A percentile compares a stretch with the other conserved stretches of the same genome.
These are phyloP conservation scores for Ceratocystis destructans DNA, from an alignment of 2,329 filamentous ascomycete species.

Conservation along the genomic window DNA sequence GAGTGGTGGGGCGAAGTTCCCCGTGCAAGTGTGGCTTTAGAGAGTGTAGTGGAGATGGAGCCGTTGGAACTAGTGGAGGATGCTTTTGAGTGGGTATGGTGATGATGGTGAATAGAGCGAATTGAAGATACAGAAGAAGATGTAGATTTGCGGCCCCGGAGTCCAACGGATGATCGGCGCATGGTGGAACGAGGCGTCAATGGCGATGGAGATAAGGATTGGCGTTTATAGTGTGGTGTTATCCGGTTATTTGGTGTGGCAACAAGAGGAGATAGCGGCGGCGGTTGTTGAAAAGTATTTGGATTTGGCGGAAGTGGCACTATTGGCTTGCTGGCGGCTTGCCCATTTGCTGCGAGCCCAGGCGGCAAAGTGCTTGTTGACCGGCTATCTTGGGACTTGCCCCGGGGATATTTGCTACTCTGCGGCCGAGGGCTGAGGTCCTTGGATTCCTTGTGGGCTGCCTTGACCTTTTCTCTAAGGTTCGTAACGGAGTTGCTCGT, in stretches of 20 bases:
- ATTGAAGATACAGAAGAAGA: conserved; percentile 91
- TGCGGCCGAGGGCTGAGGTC: conserved; percentile 45
- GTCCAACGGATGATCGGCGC: conserved; percentile 65
- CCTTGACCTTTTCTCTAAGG: conserved; percentile 37
- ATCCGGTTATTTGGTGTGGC: conserved; percentile 15
- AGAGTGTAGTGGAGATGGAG: conserved; percentile 53
- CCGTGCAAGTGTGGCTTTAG: conserved; percentile 49
- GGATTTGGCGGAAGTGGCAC: conserved; percentile 16
- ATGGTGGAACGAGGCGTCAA: conserved; percentile 79
- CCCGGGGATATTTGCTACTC: conserved; percentile 36
- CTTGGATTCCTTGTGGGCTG: conserved; percentile 25
- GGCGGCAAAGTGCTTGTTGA: conserved; percentile 36
- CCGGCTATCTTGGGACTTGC: conserved; percentile 17
- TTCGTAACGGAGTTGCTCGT: conserved; percentile 47
- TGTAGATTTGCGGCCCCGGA: conserved; percentile 86
- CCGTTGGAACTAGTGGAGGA: conserved; percentile 80
- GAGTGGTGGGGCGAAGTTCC: conserved; percentile 73
- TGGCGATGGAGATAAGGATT: conserved; percentile 74
- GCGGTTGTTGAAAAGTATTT: conserved; percentile 8
- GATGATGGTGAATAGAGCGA: conserved; percentile 75
- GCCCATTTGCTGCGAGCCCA: conserved; percentile 40
- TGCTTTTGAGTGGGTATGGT: conserved; percentile 82
- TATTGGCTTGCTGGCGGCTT: conserved; percentile 25
- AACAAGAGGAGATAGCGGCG: conserved; percentile 12
- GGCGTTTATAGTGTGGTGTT: conserved; percentile 43